Conservation (phyloP, 306 rosid species). For the Delonix regia region DNA sequence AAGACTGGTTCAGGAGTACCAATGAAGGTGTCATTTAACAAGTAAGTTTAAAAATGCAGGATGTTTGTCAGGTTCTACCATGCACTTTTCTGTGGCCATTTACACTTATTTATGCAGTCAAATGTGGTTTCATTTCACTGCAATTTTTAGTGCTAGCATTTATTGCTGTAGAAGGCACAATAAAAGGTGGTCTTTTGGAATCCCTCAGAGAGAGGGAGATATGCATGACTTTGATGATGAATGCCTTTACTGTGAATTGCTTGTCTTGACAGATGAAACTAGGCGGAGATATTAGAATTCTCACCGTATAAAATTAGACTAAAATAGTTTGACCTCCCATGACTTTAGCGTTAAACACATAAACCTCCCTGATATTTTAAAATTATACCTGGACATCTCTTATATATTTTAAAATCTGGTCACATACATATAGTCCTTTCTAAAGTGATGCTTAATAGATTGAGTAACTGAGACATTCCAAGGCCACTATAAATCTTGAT, state of each 20-base stretch:
- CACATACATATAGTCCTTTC: neutral
- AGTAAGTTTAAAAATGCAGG: constrained; percentile 53
- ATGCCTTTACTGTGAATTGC: neutral
- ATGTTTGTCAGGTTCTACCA: neutral
- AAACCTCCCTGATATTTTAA: neutral
- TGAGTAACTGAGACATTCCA: neutral
- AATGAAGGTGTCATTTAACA: constrained; percentile 72
- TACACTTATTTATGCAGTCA: constrained; percentile 10
- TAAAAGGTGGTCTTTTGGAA: neutral
- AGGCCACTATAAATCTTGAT: neutral
- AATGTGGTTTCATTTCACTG: neutral
- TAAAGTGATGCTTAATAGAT: neutral
- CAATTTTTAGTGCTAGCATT: neutral
- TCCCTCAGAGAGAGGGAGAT: neutral
- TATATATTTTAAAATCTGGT: neutral
- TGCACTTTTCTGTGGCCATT: constrained; percentile 11
- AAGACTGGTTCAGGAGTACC: constrained; percentile 82
- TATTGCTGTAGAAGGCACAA: neutral
- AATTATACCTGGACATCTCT: too few species aligned
- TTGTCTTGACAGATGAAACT: neutral
- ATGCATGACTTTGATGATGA: neutral
- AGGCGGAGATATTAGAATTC: neutral
- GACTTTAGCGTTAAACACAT: neutral
- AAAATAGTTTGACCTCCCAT: neutral
- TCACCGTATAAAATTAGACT: neutral